Conservation (phyloP, 345 rosid genomes). For the Linum trigynum region DNA sequence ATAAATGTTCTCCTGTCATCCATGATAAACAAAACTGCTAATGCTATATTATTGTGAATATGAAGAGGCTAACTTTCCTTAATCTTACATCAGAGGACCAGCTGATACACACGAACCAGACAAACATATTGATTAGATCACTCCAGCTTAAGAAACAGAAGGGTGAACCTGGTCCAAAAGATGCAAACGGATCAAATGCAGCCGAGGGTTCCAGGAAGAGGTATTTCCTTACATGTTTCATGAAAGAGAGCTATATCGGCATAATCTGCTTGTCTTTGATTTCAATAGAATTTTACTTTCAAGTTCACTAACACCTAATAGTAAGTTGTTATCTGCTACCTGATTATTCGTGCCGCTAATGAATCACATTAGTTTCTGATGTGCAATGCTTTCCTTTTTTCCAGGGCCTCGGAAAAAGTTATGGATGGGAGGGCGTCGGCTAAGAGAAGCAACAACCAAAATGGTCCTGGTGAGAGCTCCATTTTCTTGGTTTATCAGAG, state of each 20-base stretch:
- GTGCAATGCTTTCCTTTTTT: slow-evolving; percentile 3
- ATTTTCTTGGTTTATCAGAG: slow-evolving; percentile 1
- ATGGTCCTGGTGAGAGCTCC: slow-evolving; percentile 38
- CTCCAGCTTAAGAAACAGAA: slow-evolving; percentile 64
- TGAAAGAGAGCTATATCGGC: neutral
- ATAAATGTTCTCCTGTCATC: too few relatives aligned
- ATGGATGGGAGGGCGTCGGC: slow-evolving; percentile 47
- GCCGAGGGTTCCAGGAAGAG: slow-evolving; percentile 70
- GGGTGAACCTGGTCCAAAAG: slow-evolving; percentile 54
- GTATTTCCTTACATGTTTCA: slow-evolving; percentile 24
- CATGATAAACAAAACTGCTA: neutral
- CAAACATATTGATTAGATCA: slow-evolving; percentile 82
- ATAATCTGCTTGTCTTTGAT: neutral
- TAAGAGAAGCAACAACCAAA: slow-evolving; percentile 52
- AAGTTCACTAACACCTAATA: neutral
- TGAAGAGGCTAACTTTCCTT: slow-evolving; percentile 15
- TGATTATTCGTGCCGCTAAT: slow-evolving; percentile 4
- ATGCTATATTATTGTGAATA: neutral
- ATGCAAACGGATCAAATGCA: slow-evolving; percentile 34
- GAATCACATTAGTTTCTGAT: neutral
- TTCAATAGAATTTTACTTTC: neutral
- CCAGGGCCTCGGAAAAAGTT: slow-evolving; percentile 62
- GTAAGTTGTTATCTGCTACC: neutral
- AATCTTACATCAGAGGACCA: slow-evolving; percentile 49
- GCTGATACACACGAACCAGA: slow-evolving; percentile 74